Evolutionary conservation across 2,329 filamentous ascomycete genomes (phyloP).

Genomic region (Fusarium kyushuense): DNA sequence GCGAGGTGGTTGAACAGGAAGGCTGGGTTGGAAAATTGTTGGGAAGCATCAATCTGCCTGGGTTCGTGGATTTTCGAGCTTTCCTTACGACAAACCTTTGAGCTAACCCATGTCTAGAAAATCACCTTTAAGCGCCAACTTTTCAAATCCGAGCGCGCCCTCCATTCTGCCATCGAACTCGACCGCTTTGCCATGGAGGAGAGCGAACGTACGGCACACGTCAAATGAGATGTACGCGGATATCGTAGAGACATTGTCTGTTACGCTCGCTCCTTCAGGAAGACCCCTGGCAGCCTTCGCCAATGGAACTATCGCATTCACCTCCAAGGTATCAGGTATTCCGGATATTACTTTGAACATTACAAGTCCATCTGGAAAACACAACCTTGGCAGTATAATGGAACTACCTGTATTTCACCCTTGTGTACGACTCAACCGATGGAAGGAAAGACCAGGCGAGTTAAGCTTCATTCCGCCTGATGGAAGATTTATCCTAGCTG

Average conservation of each 20-base stretch:
- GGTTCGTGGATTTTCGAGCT: conserved; percentile 58
- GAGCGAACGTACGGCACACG: conserved; percentile 92
- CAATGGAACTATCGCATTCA: conserved; percentile 94
- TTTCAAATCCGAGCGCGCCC: conserved; percentile 55
- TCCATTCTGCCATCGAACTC: conserved; percentile 60
- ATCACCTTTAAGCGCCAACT: conserved; percentile 54
- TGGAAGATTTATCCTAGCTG: conserved; percentile 90
- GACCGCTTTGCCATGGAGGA: conserved; percentile 83
- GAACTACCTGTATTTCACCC: conserved; percentile 95
- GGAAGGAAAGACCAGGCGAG: conserved; percentile 89
- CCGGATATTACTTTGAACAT: conserved; percentile 89
- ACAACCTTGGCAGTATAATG: conserved; percentile 79
- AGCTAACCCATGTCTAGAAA: conserved; percentile 53
- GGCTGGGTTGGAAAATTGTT: conserved; percentile 90
- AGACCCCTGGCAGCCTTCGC: conserved; percentile 87
- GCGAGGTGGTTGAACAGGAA: conserved; percentile 92
- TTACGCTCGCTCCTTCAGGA: conserved; percentile 91
- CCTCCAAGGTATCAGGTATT: conserved; percentile 91
- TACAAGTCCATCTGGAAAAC: conserved; percentile 83
- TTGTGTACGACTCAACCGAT: conserved; percentile 89
- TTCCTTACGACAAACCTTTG: neutral
- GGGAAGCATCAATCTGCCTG: conserved; percentile 86
- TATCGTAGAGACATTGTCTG: conserved; percentile 87
- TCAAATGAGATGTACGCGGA: conserved; percentile 98
- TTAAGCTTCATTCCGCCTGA: conserved; percentile 97